Evolutionary conservation across 2,329 filamentous ascomycete genomes (phyloP), one percentile per base, ranked within the genome.

Genomic region (Leptographium flavum): DNA sequence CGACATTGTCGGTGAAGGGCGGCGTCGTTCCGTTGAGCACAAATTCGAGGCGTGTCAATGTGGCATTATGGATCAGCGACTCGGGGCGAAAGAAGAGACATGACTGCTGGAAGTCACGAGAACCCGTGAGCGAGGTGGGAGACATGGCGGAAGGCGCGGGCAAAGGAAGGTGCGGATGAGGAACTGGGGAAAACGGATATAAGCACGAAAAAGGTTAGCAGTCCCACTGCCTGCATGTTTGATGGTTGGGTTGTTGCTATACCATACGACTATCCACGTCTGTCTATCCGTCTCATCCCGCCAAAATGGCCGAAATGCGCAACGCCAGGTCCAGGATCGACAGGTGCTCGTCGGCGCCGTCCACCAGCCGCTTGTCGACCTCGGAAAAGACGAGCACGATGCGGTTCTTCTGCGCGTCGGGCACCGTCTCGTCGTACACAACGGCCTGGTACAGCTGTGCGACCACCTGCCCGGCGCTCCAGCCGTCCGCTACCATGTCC

Each of bases 281-380:
- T n/a, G n/a, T n/a, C n/a, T n/a, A n/a, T n/a, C n/a, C n/a, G 27
- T 28, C 17, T 37, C 21, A 31, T 6, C 31, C 68, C 36, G 68
- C 70, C 59, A 94, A 58, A 47, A 92, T 79, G 27, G 74, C 76
- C 0, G 85, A 85, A 65, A 94, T 83, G 56, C 85, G 79, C 57
- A 96, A 69, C 7, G 83, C 73, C 52, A 96, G 60, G 61, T 98
- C 90, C 28, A 98, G 66, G 48, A 96, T 83, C 1, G 85, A 87
- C 22, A 98, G 68, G 60, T 98, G 90, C 65, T 98, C 92, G 58
- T 98, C 92, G 3, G 88, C 83, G 9, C 92, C 92, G 61, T 99
- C 93, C 6, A 94, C 83, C 39, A 98, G 65, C 52, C 92, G 75
- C 70, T 96, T 96, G 59, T 99, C 92, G 25, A 90, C 73, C 61